A percentile compares a stretch with the other conserved stretches of the same genome.
Conservation (phyloP, 2,329 filamentous ascomycete genomes). For the Aureobasidium sp. region DNA sequence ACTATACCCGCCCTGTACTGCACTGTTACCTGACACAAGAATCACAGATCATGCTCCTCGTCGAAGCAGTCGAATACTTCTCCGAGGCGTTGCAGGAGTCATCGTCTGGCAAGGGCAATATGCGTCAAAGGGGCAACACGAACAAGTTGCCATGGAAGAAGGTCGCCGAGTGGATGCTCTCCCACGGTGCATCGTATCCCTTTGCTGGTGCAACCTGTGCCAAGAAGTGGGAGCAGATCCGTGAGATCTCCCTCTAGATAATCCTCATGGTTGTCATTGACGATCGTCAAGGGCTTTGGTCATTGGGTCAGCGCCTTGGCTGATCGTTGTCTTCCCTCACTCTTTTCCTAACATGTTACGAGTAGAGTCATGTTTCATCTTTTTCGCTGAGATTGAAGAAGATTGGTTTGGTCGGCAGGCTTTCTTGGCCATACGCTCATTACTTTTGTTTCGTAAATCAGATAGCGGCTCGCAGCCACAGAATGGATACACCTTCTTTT, state of each 20-base stretch:
- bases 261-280: background rate
- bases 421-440: background rate
- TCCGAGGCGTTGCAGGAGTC: slow-evolving; percentile 20
- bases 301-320: background rate
- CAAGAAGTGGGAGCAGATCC: slow-evolving; percentile 51
- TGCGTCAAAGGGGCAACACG: background rate
- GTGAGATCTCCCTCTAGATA: background rate
- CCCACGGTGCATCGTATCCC: slow-evolving; percentile 48
- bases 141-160: slow-evolving; percentile 52
- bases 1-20: background rate
- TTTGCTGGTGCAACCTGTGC: slow-evolving; percentile 57
- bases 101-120: slow-evolving; percentile 15
- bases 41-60: slow-evolving; percentile 23
- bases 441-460: background rate
- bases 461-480: background rate
- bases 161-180: slow-evolving; percentile 47
- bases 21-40: background rate
- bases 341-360: background rate
- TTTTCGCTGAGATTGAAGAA: no score
- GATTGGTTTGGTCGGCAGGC: background rate
- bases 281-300: background rate
- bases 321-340: background rate
- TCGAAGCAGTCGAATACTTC: slow-evolving; percentile 7
- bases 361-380: background rate
- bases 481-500: background rate